Base-by-base conservation (phyloP, 306 rosid genomes). In the Dryas drummondii region DNA sequence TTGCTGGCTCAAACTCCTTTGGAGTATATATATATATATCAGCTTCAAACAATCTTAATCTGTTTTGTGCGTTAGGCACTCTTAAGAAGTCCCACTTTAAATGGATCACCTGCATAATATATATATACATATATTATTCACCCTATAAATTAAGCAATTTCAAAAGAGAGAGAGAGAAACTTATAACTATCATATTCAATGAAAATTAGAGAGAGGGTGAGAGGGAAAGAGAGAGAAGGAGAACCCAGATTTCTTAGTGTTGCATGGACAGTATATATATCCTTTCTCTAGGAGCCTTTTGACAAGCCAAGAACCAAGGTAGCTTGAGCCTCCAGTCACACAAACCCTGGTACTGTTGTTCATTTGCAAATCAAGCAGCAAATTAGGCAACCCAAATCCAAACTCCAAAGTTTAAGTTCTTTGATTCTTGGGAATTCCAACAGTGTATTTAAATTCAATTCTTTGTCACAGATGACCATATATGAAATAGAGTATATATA, bases 271-370 rank as follows among this genome's bases (percentile, higher is more conserved):
- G 41, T 46, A 42, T 45, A 67, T 46, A 42, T 45, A 67, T 5
- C 80, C 68, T 67, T 58, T 55, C 19, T 67, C 68, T 11, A 67
- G 37, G 50, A 67, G 74, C 58, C 58, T 67, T 60, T 76, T 54
- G 17, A 67, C 47, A 16, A 76, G 68, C 46, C 48, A 76, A 54
- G 68, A 76, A 27, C 74, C 74, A 5, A 26, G 58, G 26, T 55
- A 67, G 80, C 68, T 10, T 14, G 58, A 22, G 19, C 57, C 22
- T 55, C 73, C 67, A 4, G 79, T 76, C 4, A 66, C 79, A n/a
- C 73, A 66, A 4, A 75, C 79, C 48, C 3, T 14, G 46, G 37
- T 52, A 55, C 19, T 49, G 17, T 9, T 74, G 47, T 27, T 72
- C 72, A 66, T 75, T 53, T 74, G 44, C 27, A 22, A 9, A 19